These are phyloP conservation scores for Pezicula rhizophila DNA, from an alignment of 2,329 filamentous ascomycete species.

Conservation along the genomic window DNA sequence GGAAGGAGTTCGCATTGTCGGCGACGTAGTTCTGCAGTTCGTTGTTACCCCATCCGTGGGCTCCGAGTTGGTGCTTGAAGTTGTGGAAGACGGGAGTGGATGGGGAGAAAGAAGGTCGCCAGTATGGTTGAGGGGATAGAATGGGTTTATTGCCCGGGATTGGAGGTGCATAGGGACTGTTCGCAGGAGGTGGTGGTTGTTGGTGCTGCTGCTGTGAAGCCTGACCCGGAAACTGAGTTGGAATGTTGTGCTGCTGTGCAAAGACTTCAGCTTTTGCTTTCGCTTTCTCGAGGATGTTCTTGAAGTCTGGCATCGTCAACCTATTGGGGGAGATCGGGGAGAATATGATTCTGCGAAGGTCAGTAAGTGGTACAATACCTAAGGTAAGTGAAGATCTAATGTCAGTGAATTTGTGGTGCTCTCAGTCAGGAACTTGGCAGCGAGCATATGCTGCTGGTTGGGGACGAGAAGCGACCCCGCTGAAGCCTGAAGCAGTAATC, in stretches of 20 bases:
- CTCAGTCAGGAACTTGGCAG: too few relatives aligned
- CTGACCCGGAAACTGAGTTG: neutral
- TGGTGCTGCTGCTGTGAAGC: conserved; percentile 3
- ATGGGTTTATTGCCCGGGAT: conserved; percentile 2
- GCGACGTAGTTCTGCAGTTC: conserved; percentile 53
- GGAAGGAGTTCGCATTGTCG: conserved; percentile 44
- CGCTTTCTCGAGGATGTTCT: conserved; percentile 15
- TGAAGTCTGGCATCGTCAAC: conserved; percentile 1
- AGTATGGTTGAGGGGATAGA: conserved; percentile 34
- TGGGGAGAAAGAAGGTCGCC: conserved; percentile 45
- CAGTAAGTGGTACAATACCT: too few relatives aligned
- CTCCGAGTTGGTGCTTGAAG: conserved; percentile 50
- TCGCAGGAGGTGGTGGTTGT: conserved; percentile 4
- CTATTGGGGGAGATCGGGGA: conserved; percentile 6
- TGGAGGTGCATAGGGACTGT: conserved; percentile 3
- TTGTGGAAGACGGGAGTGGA: conserved; percentile 40
- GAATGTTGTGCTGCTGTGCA: conserved; percentile 11
- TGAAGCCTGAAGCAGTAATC: too few relatives aligned
- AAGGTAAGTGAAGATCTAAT: too few relatives aligned
- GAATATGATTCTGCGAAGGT: conserved; percentile 7
- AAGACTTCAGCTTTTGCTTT: conserved; percentile 18
- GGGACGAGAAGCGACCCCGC: too few relatives aligned
- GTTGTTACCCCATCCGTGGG: conserved; percentile 57
- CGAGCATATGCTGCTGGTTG: too few relatives aligned
- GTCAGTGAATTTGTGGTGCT: too few relatives aligned